These are phyloP conservation scores for Eucalyptus erythrocorys DNA, from an alignment of 345 rosid species.

Conservation along the genomic window DNA sequence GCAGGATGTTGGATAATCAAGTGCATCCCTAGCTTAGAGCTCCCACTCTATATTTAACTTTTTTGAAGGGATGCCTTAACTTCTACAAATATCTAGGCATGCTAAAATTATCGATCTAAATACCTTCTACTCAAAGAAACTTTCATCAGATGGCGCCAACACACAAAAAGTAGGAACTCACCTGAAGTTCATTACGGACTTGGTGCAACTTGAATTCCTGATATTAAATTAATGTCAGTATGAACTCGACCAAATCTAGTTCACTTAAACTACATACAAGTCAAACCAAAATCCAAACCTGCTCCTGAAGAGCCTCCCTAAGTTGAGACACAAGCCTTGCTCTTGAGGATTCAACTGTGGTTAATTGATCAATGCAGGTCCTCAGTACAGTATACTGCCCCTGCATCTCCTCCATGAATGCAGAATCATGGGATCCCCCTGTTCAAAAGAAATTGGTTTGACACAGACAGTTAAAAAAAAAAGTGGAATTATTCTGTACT, in stretches of 20 bases:
- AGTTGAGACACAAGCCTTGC: slow-evolving; percentile 57
- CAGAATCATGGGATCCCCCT: slow-evolving; percentile 42
- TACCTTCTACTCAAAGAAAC: not conserved
- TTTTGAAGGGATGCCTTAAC: not conserved
- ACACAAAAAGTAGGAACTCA: slow-evolving; percentile 1
- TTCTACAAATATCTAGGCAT: not conserved
- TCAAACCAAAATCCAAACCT: slow-evolving; percentile 31
- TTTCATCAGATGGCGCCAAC: not conserved
- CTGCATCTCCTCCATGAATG: slow-evolving; percentile 57
- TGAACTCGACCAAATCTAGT: not conserved
- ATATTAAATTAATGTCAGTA: slow-evolving; percentile 5
- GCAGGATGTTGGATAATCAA: not conserved
- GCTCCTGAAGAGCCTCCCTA: slow-evolving; percentile 81
- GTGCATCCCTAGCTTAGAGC: not conserved
- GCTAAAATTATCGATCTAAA: not conserved
- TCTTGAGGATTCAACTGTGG: slow-evolving; percentile 51
- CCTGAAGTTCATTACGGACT: slow-evolving; percentile 78
- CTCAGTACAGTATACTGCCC: slow-evolving; percentile 59
- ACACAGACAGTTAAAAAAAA: not conserved
- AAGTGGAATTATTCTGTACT: not conserved
- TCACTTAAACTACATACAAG: not conserved
- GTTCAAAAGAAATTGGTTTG: not conserved
- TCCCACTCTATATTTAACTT: not conserved
- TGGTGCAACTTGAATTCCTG: slow-evolving; percentile 82
- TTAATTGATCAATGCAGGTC: slow-evolving; percentile 66